Base-by-base conservation (phyloP, 306 rosid species). In the Dicorynia guianensis region DNA sequence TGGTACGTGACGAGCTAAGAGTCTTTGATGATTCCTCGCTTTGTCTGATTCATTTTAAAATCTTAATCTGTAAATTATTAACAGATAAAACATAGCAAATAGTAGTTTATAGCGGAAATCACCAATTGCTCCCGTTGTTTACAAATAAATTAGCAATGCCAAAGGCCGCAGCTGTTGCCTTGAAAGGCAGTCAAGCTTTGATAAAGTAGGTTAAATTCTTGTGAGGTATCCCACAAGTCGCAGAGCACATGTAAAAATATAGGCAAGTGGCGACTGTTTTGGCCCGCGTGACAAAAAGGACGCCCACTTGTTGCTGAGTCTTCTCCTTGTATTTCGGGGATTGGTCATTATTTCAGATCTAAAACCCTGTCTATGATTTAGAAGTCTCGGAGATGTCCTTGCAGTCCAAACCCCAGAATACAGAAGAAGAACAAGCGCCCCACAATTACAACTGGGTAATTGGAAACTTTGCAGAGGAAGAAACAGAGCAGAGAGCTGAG, bases 321-420 rank as follows among this genome's bases (percentile, higher is more conserved):
- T 68, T 8, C 12, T 64, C 73, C 85, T 75, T 69, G 8, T 39
- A 55, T 74, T 53, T 14, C 81, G 64, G 38, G 9, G 9, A 3
- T 62, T 10, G 9, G 49, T 69, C 62, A 46, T 44, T 53, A 74
- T 30, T n/a, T 80, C 86, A 86, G 96, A 90, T 90, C 97, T 84
- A 14, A 71, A 53, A 25, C 72, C 52, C 78, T 80, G 30, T 62
- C 71, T 14, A 12, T 59, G 57, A 11, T 54, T 57, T 46, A 14
- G 68, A 25, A 78, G 82, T 78, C 80, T 76, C 13, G 40, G 49
- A 33, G 40, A 36, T 74, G 73, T 68, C 74, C 67, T 46, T 15
- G 46, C 5, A 67, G 83, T 82, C 80, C 76, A 81, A 44, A 11
- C 25, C 38, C 39, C 70, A 33, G 42, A 77, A 19, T 34, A 40